Conservation (phyloP, 768 basidiomycete genomes). For the Boletus coccyginus region DNA sequence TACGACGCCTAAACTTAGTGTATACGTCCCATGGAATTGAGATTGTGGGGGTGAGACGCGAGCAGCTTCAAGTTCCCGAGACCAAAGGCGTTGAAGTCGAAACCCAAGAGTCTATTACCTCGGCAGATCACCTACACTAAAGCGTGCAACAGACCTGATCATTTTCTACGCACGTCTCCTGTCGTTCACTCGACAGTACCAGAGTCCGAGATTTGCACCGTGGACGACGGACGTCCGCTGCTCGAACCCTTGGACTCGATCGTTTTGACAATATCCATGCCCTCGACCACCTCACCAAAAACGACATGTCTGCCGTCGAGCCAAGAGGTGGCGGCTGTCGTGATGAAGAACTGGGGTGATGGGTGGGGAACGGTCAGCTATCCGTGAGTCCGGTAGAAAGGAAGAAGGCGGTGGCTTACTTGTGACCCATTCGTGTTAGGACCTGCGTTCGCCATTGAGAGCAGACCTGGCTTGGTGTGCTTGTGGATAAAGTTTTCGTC, state of each 20-base stretch:
- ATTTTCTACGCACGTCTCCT: neutral
- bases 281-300: constrained; percentile 47
- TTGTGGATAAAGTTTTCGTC: constrained; percentile 71
- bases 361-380: neutral
- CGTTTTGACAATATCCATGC: constrained; percentile 40
- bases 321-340: constrained; percentile 69
- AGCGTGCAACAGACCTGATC: neutral
- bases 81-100: neutral
- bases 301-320: constrained; percentile 44
- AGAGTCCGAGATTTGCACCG: constrained; percentile 51
- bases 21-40: too few species aligned
- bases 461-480: constrained; percentile 61
- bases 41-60: neutral
- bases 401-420: constrained; percentile 31
- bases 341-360: constrained; percentile 64
- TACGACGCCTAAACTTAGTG: too few species aligned
- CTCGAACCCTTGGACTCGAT: constrained; percentile 36
- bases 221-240: constrained; percentile 27
- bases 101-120: constrained; percentile 6
- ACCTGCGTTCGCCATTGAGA: constrained; percentile 90
- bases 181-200: constrained; percentile 44
- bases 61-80: neutral
- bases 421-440: constrained; percentile 80
- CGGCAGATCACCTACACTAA: neutral
- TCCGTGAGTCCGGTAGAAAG: neutral